Base-by-base conservation (phyloP, 192 early-diverging fungal genomes). In the Haplosporangium gracile region DNA sequence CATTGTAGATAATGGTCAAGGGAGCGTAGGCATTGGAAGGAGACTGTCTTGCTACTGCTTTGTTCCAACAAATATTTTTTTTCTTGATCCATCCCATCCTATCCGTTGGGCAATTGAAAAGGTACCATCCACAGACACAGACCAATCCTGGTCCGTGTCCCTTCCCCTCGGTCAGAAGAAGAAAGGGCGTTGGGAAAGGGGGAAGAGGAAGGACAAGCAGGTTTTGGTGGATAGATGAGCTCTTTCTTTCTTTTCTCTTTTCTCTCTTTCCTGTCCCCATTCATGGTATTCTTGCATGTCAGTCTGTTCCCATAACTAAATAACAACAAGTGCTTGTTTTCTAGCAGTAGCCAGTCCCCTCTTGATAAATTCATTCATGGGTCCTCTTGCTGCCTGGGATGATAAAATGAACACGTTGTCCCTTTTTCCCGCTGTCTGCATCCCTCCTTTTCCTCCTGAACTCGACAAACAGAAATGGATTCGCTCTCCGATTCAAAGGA, bases 401-500 rank as follows among this genome's bases (percentile, higher is more conserved):
- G 26, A 9, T 65, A 32, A 65, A 65, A 65, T 65, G 60, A 65
- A 65, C 29, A 65, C 29, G 29, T 43, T 26, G 43, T 39, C 40
- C 10, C 8, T 36, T 70, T 24, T 57, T 57, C 55, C 24, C 16
- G 16, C n/a, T 57, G 55, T 55, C 51, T 55, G 16, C 51, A 55
- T 24, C 57, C 57, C 57, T n/a, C n/a, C n/a, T n/a, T 60, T 60
- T 60, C 53, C 53, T 55, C 55, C 55, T 60, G 55, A 26, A n/a
- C 55, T 60, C 18, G 49, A 51, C 49, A 51, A 6, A 8, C 60
- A 63, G 43, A 42, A 42, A 49, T 16, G 57, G 39, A 39, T 81
- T 81, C 79, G 73, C 72, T 81, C 79, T 81, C 79, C 79, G 79
- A 81, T 81, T 45, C 49, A 40, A 29, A 65, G 60, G 29, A 65